Evolutionary conservation across 495 filamentous ascomycete genomes (phyloP).

Genomic region (Darksidea phi): DNA sequence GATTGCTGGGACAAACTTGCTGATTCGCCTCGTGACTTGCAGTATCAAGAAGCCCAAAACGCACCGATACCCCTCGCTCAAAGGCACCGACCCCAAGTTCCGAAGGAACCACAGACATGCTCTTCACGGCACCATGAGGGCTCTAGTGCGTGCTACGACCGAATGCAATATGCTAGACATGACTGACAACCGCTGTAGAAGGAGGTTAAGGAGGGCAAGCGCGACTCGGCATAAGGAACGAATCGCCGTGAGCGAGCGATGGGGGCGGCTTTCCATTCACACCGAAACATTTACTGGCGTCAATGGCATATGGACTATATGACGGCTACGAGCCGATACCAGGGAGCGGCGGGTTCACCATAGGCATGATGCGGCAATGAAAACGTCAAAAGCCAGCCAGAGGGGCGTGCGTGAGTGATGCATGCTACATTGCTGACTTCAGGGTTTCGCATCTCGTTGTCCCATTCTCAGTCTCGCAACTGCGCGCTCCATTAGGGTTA

Average conservation of each 20-base stretch:
- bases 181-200: conserved; percentile 62
- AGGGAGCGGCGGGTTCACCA: conserved; percentile 26
- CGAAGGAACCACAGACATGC: conserved; percentile 98
- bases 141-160: conserved; percentile 72
- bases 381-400: conserved; percentile 21
- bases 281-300: conserved; percentile 43
- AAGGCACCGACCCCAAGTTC: conserved; percentile 99
- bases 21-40: conserved; percentile 29
- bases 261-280: conserved; percentile 32
- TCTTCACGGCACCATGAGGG: conserved; percentile 96
- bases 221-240: conserved; percentile 57
- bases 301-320: conserved; percentile 34
- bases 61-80: conserved; percentile 95
- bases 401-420: neutral
- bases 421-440: too few species aligned
- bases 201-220: conserved; percentile 95
- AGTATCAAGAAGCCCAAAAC: conserved; percentile 99
- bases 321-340: conserved; percentile 27
- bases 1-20: too few species aligned
- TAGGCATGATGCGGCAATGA: conserved; percentile 32
- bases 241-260: conserved; percentile 7
- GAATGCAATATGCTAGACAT: neutral
- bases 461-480: too few species aligned
- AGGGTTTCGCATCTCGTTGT: too few species aligned
- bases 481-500: neutral